These are phyloP conservation scores for Colletotrichum gigasporum DNA, from an alignment of 2,329 filamentous ascomycete species.

Conservation along the genomic window DNA sequence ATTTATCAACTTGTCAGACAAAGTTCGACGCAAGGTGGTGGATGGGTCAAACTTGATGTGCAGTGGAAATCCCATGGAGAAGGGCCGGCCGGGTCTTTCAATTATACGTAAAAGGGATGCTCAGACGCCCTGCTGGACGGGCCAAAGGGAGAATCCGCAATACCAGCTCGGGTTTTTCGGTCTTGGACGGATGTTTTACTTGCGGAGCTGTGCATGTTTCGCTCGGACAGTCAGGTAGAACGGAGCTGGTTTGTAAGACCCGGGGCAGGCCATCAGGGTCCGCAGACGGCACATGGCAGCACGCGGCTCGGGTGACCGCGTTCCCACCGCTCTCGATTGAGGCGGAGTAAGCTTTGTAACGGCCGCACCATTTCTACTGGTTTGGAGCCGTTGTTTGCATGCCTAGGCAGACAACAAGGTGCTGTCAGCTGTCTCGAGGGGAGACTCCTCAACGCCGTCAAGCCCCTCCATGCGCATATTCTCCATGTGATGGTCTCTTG, in stretches of 20 bases:
- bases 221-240: no score
- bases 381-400: not conserved
- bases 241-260: not conserved
- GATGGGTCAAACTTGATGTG: not conserved
- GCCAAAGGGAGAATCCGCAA: no score
- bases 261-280: constrained; percentile 19
- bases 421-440: constrained; percentile 24
- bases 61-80: not conserved
- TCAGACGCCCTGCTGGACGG: no score
- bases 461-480: no score
- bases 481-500: no score
- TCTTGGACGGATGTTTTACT: not conserved
- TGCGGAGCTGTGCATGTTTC: no score
- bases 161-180: no score
- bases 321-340: not conserved
- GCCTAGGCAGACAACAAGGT: not conserved
- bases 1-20: not conserved
- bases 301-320: not conserved
- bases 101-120: no score
- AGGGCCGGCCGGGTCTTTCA: no score
- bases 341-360: not conserved
- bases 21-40: not conserved
- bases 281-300: not conserved
- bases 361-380: not conserved
- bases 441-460: constrained; percentile 67